Conservation (phyloP, 2,329 filamentous ascomycete genomes). For the Fusarium odoratissimum region DNA sequence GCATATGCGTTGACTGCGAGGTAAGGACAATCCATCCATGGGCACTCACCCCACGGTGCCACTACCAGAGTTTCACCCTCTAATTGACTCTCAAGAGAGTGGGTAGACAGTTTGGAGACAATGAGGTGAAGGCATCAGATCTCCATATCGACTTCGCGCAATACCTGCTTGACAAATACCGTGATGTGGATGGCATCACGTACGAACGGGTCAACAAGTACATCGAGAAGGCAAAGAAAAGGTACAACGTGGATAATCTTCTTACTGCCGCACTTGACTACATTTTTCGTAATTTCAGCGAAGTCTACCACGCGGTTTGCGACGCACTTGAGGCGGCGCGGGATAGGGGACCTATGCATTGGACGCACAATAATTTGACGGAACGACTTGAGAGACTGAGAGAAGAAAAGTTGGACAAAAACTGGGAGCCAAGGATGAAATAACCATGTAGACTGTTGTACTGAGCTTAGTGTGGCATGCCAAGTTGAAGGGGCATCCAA, state of each 20-base stretch:
- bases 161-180: constrained; percentile 42
- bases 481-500: neutral
- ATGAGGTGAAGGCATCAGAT: constrained; percentile 34
- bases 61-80: neutral
- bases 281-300: constrained; percentile 38
- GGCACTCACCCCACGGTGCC: neutral
- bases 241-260: constrained; percentile 37
- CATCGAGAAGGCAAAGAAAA: constrained; percentile 31
- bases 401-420: constrained; percentile 12
- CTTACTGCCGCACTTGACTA: constrained; percentile 38
- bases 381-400: constrained; percentile 37
- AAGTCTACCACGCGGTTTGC: constrained; percentile 35
- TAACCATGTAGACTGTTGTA: neutral
- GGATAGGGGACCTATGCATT: constrained; percentile 29
- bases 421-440: constrained; percentile 11
- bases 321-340: constrained; percentile 36
- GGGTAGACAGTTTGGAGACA: constrained; percentile 21
- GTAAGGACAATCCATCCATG: constrained; percentile 17
- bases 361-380: constrained; percentile 34
- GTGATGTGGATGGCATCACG: constrained; percentile 37
- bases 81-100: constrained; percentile 18
- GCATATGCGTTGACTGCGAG: constrained; percentile 42
- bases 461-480: neutral
- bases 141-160: constrained; percentile 41
- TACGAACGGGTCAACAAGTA: constrained; percentile 39